These are phyloP conservation scores for Linnemannia hyalina DNA, from an alignment of 192 early-diverging fungal genomes.

Conservation along the genomic window DNA sequence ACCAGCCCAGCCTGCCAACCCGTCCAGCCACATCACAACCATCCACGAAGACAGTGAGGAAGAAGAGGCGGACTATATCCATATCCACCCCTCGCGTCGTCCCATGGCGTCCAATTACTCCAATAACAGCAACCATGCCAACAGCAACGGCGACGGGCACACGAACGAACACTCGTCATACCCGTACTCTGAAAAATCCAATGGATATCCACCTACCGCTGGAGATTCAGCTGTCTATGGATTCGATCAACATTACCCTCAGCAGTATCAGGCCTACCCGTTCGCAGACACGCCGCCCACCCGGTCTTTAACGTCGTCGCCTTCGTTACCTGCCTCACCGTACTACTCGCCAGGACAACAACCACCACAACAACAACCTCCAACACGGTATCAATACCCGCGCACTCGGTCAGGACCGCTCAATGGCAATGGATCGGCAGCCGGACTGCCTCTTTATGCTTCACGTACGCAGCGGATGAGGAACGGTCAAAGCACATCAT, in stretches of 20 bases:
- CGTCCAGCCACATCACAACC: slow-evolving; percentile 38
- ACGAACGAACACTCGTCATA: background rate
- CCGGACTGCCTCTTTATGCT: slow-evolving; percentile 36
- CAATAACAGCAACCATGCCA: background rate
- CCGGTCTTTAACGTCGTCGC: slow-evolving; percentile 31
- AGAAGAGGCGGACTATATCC: slow-evolving; percentile 44
- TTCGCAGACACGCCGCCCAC: slow-evolving; percentile 16
- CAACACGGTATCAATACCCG: slow-evolving; percentile 47
- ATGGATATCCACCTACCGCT: slow-evolving; percentile 4
- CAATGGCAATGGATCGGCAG: slow-evolving; percentile 11
- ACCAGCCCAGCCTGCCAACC: slow-evolving; percentile 21
- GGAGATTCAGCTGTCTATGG: background rate
- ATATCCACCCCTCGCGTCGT: slow-evolving; percentile 14
- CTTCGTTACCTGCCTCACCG: slow-evolving; percentile 25
- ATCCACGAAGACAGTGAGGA: slow-evolving; percentile 51
- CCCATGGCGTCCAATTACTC: background rate
- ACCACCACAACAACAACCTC: slow-evolving; percentile 20
- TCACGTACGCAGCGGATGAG: slow-evolving; percentile 48
- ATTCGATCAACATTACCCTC: slow-evolving; percentile 24
- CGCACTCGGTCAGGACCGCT: slow-evolving; percentile 24
- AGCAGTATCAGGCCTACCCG: slow-evolving; percentile 14
- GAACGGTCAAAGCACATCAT: slow-evolving; percentile 43
- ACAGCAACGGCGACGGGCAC: slow-evolving; percentile 1
- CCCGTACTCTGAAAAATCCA: slow-evolving; percentile 16
- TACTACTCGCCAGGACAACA: slow-evolving; percentile 36